Evolutionary conservation across 495 filamentous ascomycete species (phyloP).

Genomic region (Coniosporium apollinis): DNA sequence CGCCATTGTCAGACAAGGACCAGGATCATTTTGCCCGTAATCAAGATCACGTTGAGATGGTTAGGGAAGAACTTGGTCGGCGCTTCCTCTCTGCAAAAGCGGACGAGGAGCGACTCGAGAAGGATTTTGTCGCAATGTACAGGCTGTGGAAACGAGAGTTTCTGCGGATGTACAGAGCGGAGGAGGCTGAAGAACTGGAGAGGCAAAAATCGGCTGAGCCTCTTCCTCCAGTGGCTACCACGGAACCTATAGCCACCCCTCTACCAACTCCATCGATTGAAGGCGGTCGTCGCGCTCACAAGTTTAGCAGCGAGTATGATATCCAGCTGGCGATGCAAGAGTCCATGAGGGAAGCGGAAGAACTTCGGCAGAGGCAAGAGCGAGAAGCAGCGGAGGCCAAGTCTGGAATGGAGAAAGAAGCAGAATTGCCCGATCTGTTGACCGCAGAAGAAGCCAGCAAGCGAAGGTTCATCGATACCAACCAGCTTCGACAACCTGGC

Average conservation of each 20-base stretch:
- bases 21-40: slow-evolving; percentile 10
- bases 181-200: slow-evolving; percentile 10
- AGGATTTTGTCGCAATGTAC: neutral
- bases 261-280: slow-evolving; percentile 19
- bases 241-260: slow-evolving; percentile 7
- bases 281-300: slow-evolving; percentile 41
- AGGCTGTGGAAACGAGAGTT: slow-evolving; percentile 5
- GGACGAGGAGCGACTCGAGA: neutral
- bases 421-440: slow-evolving; percentile 66
- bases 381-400: slow-evolving; percentile 47
- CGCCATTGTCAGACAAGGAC: slow-evolving; percentile 14
- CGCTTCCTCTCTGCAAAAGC: neutral
- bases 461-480: slow-evolving; percentile 48
- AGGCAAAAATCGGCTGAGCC: slow-evolving; percentile 22
- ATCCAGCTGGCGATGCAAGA: slow-evolving; percentile 59
- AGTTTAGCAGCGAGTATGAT: slow-evolving; percentile 57
- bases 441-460: slow-evolving; percentile 15
- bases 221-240: slow-evolving; percentile 1
- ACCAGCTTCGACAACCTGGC: slow-evolving; percentile 48
- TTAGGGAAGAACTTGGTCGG: slow-evolving; percentile 5
- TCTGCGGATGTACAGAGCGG: slow-evolving; percentile 8
- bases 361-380: slow-evolving; percentile 42
- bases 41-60: slow-evolving; percentile 5
- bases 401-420: slow-evolving; percentile 68
- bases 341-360: slow-evolving; percentile 57